Conservation (phyloP, 148 eudicot species). For the Silene uniflora region DNA sequence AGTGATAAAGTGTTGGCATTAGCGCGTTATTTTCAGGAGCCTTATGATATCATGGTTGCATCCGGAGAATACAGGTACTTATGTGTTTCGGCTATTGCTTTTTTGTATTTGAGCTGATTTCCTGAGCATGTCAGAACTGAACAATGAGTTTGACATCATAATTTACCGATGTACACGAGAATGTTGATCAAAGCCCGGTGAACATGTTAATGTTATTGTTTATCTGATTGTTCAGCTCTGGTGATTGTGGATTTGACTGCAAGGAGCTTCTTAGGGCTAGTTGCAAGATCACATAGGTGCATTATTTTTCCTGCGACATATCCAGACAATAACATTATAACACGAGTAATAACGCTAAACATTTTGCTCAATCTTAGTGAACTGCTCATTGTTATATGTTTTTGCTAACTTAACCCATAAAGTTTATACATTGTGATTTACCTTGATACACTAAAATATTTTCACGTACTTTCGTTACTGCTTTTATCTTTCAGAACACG, state of each 20-base stretch:
- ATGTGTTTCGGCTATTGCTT: neutral
- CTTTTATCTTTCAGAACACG: neutral
- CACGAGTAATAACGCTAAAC: too few species aligned
- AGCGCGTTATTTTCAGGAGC: constrained; percentile 13
- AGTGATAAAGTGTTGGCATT: constrained; percentile 14
- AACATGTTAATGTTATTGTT: too few species aligned
- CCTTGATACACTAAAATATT: neutral
- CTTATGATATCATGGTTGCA: constrained; percentile 22
- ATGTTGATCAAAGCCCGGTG: too few species aligned
- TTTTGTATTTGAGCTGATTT: neutral
- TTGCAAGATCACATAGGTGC: constrained; percentile 11
- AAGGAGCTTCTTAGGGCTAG: constrained; percentile 13
- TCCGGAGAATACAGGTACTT: constrained; percentile 14
- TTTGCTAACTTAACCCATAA: too few species aligned
- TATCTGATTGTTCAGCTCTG: neutral
- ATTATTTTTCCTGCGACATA: constrained; percentile 3
- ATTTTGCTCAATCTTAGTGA: too few species aligned
- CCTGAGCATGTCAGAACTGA: neutral
- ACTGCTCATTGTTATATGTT: too few species aligned
- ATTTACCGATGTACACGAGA: too few species aligned
- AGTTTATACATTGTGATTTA: neutral
- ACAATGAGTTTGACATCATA: too few species aligned
- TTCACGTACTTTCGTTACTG: neutral
- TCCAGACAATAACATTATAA: neutral
- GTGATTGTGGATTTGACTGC: neutral